Conservation (phyloP, 331 rosid species). For the Malus hybrid region DNA sequence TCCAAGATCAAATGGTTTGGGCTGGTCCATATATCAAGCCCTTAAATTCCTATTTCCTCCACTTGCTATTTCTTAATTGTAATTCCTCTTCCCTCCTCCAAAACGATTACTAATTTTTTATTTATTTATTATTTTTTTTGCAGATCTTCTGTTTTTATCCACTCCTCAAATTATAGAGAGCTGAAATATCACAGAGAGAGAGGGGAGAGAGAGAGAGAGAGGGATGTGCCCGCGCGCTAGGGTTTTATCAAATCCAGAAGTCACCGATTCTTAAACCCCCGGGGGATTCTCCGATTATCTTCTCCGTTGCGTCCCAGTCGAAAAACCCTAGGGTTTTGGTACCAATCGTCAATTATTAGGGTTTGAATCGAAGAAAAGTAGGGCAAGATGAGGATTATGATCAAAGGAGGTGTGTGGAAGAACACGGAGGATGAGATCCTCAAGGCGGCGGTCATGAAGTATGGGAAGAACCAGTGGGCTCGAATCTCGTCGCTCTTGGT, state of each 20-base stretch:
- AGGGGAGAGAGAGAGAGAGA: background rate
- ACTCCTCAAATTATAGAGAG: background rate
- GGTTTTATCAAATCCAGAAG: constrained; percentile 9
- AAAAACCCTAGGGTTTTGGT: background rate
- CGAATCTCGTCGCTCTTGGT: constrained; percentile 89
- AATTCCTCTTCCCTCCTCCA: background rate
- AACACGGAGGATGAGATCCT: constrained; percentile 98
- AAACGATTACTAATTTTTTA: background rate
- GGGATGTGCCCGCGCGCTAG: constrained; percentile 9
- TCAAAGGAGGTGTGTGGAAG: constrained; percentile 95
- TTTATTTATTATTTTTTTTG: background rate
- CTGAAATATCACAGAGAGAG: background rate
- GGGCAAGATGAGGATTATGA: constrained; percentile 93
- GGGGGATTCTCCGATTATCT: background rate
- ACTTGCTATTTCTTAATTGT: background rate
- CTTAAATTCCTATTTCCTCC: background rate
- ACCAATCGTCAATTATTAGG: background rate
- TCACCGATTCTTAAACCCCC: background rate
- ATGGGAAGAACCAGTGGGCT: constrained; percentile 96
- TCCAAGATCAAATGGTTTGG: background rate
- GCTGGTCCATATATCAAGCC: background rate
- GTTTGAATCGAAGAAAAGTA: constrained; percentile 1
- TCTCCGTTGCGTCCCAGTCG: background rate
- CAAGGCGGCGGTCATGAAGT: constrained; percentile 96
- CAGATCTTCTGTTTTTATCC: background rate